Base-by-base conservation (phyloP, 805 yeast species). In the Blastobotrys muscicola region DNA sequence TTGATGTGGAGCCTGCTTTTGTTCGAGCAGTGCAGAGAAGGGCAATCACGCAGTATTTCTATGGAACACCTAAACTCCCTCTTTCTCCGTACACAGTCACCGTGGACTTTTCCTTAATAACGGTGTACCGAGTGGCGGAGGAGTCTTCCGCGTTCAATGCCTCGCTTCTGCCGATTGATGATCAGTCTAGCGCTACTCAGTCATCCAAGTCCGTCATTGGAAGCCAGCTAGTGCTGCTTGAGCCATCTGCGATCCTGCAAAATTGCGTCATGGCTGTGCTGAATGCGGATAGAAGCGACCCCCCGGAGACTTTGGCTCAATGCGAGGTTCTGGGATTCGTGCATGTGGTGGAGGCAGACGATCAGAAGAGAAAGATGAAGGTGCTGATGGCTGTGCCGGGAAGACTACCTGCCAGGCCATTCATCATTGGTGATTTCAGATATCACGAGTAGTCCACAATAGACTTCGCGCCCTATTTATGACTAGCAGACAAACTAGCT, bases 301-400 rank as follows among this genome's bases (percentile, higher is more conserved):
- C 68, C 3, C 67, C 68, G 31, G 75, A 71, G 15, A 71, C 70
- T 3, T 66, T 82, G 14, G 54, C 62, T 1, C 67, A 72, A 44
- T 65, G 85, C 3, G 71, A 82, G 41, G 79, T 85, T 0, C 58
- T 85, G 50, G 97, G 98, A 0, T 90, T 78, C 62, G 84, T 81
- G 2, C 81, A 85, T 49, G 75, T 78, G 3, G 62, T 65, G 12
- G 80, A 77, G 49, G 84, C 78, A 15, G 94, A 89, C 55, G 97
- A 90, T 50, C 66, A 75, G 11, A 80, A 79, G 55, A 71, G 74
- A 11, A 81, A 75, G 52, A 57, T 85, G 44, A 80, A 80, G 54
- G 69, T 92, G 7, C 67, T 90, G 48, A 69, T 87, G 48, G 97
- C 99, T 0, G 82, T 85, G 4, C 96, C 95, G 2, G 94, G 95